Evolutionary conservation across 1,284 basidiomycete species (phyloP), one percentile per base, ranked within the genome.

Genomic region (Papiliotrema nemorosa): DNA sequence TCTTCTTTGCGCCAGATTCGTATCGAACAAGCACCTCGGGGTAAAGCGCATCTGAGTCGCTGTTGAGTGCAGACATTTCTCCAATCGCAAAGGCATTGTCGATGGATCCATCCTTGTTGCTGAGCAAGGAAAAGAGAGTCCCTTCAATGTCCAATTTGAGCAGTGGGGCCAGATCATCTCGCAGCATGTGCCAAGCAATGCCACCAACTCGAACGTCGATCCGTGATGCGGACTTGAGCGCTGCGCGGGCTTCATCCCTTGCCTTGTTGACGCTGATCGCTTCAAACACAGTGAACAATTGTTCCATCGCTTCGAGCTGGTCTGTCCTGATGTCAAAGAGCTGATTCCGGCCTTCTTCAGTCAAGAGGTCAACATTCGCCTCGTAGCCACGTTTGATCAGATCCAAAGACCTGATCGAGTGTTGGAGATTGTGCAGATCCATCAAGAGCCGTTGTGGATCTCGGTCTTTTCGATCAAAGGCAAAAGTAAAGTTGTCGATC

Each of bases 181-280:
- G 59, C 4, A 96, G 77, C 90, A 98, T 96, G 59, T 83, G 82
- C 92, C 93, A 98, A 0, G 89, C 90, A 45, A 98, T 85, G 67
- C 93, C 88, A 9, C 85, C 83, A 0, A 91, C 90, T 5, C 84
- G 84, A 0, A 90, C 84, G 59, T 89, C 85, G 22, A 97, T 74
- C 36, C 89, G 81, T 34, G 93, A 78, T 1, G 90, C 88, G 0
- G 87, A 88, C 63, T 78, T 76, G 43, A 90, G 87, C 54, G 86
- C 83, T 53, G 87, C 87, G 12, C 83, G 76, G 40, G 80, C 67
- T 44, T 85, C 85, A 52, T 86, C 86, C 40, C 79, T 79, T 29
- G 62, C 86, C 67, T 91, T 88, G 38, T 87, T 67, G 35, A 86
- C 53, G 84, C 79, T 58, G 66, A 97, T 90, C 0, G 90, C 90